Base-by-base conservation (phyloP, 805 yeast species). In the Zygoascus flipseniorum region DNA sequence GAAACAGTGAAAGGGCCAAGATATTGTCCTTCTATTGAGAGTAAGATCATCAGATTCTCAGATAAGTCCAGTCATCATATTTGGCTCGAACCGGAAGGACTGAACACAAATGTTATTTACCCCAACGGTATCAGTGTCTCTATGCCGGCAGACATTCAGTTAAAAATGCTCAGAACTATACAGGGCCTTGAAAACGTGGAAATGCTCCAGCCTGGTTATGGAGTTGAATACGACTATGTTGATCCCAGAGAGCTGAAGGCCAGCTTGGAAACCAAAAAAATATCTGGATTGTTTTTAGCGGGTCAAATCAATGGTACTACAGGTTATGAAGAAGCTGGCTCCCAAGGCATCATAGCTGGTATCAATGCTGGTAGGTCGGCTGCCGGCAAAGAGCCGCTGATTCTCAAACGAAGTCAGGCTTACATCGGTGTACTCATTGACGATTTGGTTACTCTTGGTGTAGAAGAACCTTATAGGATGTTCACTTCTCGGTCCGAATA, bases 251-350 rank as follows among this genome's bases (percentile, higher is more conserved):
- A 90, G 63, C 74, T 93, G 53, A 76, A 76, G 52, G 77, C 75
- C 46, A 86, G 95, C 0, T 69, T 93, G 47, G 96, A 92, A 64
- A 88, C 98, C 0, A 89, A 88, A 62, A 68, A 78, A 2, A 81
- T 93, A 1, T 70, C 76, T 10, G 97, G 97, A 0, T 69, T 93
- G 39, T 93, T 71, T 66, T 72, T 93, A 46, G 99, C 99, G 0
- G 99, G 99, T 1, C 99, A 93, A 68, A 93, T 93, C 43, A 93
- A 93, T 65, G 99, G 99, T 35, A 93, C 99, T 0, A 93, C 99
- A 0, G 99, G 99, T 0, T 93, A 93, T 62, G 99, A 93, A 71
- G 99, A 93, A 66, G 99, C 99, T 0, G 96, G 97, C 2, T 86
- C 98, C 0, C 99, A 93, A 64, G 99, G 99, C 1, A 76, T 89